Conservation (phyloP, 2,329 filamentous ascomycete species). For the Hymenoscyphus albidus region DNA sequence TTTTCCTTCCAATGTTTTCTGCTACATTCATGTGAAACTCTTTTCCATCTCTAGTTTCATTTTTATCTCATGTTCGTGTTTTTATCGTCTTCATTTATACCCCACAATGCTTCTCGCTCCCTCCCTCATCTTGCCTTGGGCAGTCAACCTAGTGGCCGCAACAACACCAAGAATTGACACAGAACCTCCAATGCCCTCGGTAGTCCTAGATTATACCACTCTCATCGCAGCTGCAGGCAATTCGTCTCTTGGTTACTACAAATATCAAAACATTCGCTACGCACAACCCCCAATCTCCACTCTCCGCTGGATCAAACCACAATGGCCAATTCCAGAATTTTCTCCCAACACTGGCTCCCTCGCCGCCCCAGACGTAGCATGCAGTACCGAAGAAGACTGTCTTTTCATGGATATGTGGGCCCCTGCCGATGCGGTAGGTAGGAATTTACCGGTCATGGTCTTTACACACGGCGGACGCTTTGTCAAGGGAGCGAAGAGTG, state of each 20-base stretch:
- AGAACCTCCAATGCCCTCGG: background rate
- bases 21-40: no score
- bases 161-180: background rate
- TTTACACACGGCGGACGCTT: slow-evolving; percentile 35
- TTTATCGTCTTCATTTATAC: background rate
- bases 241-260: slow-evolving; percentile 25
- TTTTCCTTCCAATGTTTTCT: no score
- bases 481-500: slow-evolving; percentile 31
- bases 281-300: slow-evolving; percentile 35
- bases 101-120: background rate
- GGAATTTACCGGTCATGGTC: slow-evolving; percentile 33
- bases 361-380: slow-evolving; percentile 35
- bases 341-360: slow-evolving; percentile 35
- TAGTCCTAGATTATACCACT: slow-evolving; percentile 4
- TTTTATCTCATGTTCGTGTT: background rate
- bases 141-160: background rate
- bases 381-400: slow-evolving; percentile 34
- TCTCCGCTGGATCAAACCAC: slow-evolving; percentile 35
- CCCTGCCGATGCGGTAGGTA: slow-evolving; percentile 28
- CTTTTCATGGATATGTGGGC: slow-evolving; percentile 29
- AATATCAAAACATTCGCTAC: slow-evolving; percentile 38
- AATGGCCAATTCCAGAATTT: slow-evolving; percentile 36
- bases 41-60: no score
- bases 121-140: background rate
- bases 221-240: slow-evolving; percentile 1